A percentile compares a stretch with the other conserved stretches of the same genome.
Evolutionary conservation across 306 rosid genomes (phyloP).

Genomic region (Lotus japonicus): DNA sequence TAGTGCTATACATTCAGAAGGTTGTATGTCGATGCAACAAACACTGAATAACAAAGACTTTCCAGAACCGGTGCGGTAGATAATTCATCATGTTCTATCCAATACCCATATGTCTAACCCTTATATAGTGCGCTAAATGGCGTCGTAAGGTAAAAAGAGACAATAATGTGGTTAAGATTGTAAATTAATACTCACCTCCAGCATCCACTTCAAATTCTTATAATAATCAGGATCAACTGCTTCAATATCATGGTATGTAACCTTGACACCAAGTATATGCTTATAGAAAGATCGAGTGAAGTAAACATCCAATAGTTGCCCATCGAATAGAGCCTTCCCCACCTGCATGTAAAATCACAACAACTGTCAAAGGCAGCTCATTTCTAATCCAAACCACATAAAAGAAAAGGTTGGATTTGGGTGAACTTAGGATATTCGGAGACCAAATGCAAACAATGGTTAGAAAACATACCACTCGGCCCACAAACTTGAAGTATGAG

Average conservation of each 20-base stretch:
- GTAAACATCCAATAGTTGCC: slow-evolving; percentile 96
- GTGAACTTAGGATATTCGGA: background rate
- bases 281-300: slow-evolving; percentile 98
- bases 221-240: slow-evolving; percentile 99
- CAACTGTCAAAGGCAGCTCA: background rate
- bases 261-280: slow-evolving; percentile 95
- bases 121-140: background rate
- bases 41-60: background rate
- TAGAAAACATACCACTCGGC: slow-evolving; percentile 80
- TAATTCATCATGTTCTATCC: background rate
- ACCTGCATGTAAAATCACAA: slow-evolving; percentile 53
- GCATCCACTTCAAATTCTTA: slow-evolving; percentile 97
- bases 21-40: background rate
- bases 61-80: background rate
- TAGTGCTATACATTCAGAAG: background rate
- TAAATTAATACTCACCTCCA: slow-evolving; percentile 64
- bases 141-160: background rate
- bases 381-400: background rate
- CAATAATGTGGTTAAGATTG: background rate
- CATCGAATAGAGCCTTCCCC: slow-evolving; percentile 96
- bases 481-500: slow-evolving; percentile 95
- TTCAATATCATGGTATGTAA: slow-evolving; percentile 99
- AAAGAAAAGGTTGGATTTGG: background rate
- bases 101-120: background rate
- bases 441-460: background rate